phyloP scores from a whole-genome alignment of 148 eudicot species.

The Rhododendron mucronatum region DNA sequence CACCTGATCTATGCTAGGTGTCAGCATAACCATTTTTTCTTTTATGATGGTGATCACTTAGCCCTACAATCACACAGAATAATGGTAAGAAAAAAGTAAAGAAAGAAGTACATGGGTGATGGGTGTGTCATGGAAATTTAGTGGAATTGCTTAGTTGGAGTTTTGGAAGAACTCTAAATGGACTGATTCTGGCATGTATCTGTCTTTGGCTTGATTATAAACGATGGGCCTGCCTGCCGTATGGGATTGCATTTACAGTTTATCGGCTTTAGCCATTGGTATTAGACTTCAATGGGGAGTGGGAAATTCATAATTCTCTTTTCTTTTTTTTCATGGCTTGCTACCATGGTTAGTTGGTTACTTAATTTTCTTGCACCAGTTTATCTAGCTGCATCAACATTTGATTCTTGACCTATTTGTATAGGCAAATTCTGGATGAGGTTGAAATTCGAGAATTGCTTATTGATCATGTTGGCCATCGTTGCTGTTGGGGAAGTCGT shows the following conservation, averaged over 20 bases:
- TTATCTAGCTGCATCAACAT: neutral
- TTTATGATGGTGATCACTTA: neutral
- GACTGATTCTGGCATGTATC: neutral
- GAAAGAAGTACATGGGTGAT: neutral
- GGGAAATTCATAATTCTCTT: too few relatives aligned
- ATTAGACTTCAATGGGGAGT: too few relatives aligned
- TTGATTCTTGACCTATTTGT: neutral
- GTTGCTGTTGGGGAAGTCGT: conserved; percentile 97
- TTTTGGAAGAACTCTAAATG: neutral
- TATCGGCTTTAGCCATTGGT: neutral
- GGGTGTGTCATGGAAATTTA: neutral
- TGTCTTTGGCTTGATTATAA: neutral
- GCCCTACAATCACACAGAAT: neutral
- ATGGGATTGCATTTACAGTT: neutral
- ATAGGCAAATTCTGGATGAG: conserved; percentile 83
- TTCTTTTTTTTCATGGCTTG: too few relatives aligned
- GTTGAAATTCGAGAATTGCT: conserved; percentile 93
- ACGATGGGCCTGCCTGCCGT: neutral
- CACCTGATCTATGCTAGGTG: neutral
- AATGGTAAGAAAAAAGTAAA: neutral
- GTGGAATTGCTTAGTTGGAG: neutral
- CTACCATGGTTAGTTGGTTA: too few relatives aligned
- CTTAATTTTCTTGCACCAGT: too few relatives aligned
- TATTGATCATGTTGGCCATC: conserved; percentile 92
- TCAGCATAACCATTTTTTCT: too few relatives aligned